These are phyloP conservation scores for Aspergillus udagawae DNA, from an alignment of 2,329 filamentous ascomycete species.

Conservation along the genomic window DNA sequence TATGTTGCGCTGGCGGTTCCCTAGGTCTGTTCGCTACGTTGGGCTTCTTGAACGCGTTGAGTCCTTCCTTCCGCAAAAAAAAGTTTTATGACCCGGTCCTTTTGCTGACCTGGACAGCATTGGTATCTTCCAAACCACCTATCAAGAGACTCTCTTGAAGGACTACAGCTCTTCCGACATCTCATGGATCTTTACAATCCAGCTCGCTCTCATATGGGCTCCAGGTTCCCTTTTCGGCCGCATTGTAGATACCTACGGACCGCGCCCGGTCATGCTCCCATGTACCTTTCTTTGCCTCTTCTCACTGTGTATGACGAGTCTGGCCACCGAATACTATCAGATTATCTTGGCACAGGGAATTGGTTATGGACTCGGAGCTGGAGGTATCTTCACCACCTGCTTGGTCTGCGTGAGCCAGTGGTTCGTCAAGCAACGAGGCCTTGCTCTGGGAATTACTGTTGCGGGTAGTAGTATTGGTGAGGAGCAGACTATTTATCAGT, in stretches of 20 bases:
- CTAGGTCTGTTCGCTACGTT: conserved; percentile 28
- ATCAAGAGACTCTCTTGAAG: conserved; percentile 39
- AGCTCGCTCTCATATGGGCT: conserved; percentile 41
- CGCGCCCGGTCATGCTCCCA: conserved; percentile 9
- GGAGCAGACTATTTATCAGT: no score
- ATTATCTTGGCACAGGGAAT: conserved; percentile 16
- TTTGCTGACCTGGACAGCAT: conserved; percentile 22
- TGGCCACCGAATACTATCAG: conserved; percentile 12
- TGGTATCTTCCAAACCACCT: conserved; percentile 45
- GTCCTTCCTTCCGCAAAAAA: neutral
- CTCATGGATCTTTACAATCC: conserved; percentile 45
- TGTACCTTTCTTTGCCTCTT: conserved; percentile 12
- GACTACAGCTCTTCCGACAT: conserved; percentile 38
- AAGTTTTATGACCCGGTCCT: conserved; percentile 13
- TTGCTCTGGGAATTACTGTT: conserved; percentile 11
- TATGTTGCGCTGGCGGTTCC: conserved; percentile 27
- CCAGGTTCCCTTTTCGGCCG: conserved; percentile 19
- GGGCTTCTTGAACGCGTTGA: conserved; percentile 18
- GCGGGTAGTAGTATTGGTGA: conserved; percentile 7
- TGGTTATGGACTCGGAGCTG: conserved; percentile 13
- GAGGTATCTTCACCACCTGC: conserved; percentile 10
- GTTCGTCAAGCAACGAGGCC: conserved; percentile 12
- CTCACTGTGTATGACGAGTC: conserved; percentile 14
- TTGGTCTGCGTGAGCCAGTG: conserved; percentile 17
- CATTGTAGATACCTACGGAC: conserved; percentile 10